Base-by-base conservation (phyloP, 2,329 filamentous ascomycete species). In the Fusarium liriodendri region DNA sequence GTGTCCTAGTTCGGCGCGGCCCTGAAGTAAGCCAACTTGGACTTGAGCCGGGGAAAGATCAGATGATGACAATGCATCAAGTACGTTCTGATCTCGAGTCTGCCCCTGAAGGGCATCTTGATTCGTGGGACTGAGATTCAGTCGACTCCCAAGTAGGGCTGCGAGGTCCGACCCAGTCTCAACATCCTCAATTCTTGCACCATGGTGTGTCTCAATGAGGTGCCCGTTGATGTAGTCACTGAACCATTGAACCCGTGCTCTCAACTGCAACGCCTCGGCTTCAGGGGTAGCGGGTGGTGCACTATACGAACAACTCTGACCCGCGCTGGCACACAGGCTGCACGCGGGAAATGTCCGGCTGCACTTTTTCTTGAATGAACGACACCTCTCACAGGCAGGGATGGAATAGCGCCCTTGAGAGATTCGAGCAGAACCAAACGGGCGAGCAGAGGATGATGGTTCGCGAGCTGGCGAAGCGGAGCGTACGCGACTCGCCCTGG, bases 361-460 rank as follows among this genome's bases (percentile, higher is more conserved):
- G 71, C 83, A 84, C 64, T 82, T 82, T 77, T 84, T 85, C 77
- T 84, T 85, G 72, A 84, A 82, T 64, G 77, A 78, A 18, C 83
- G 81, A 71, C 83, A 85, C 38, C 83, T 77, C 52, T 83, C 80
- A 71, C 83, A 85, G 7, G 82, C 58, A 18, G 54, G 54, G 6
- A 38, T 57, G 11, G 54, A 16, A 57, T 37, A 11, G 33, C 54
- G 54, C 33, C 32, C 54, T 33, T 57, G 32, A 57, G 54, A 57
- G 33, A 33, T 38, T 9, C 54, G 29, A 2, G 32, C n/a, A 55
- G 27, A 32, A 32, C 25, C 52, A 32, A 29, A 29, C 6, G 4
- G 29, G 29, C 29, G 22, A 22, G 32, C 13, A 25, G 54, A 35
- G 32, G 32, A 57, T 37, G 54, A 6, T 27, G 32, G 54, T 32